phyloP scores from a whole-genome alignment of 2,329 filamentous ascomycete genomes.

The Tothia fuscella region DNA sequence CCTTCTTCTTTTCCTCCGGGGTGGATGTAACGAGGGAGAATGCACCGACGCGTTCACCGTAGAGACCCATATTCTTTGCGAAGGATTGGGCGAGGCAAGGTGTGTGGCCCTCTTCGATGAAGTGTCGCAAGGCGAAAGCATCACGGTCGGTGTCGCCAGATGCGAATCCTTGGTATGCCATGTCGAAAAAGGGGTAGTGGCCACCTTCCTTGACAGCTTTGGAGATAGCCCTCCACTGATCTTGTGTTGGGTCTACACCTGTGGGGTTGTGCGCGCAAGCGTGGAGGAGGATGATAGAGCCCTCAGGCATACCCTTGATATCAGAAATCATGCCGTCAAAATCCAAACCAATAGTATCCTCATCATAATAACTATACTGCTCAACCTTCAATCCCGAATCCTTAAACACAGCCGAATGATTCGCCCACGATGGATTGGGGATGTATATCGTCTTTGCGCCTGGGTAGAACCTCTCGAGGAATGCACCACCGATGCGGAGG shows the following conservation, averaged over 20 bases:
- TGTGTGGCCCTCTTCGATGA: conserved; percentile 83
- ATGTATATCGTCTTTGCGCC: conserved; percentile 93
- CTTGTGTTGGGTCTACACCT: conserved; percentile 80
- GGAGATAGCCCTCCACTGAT: conserved; percentile 90
- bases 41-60: conserved; percentile 93
- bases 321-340: conserved; percentile 88
- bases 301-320: conserved; percentile 75
- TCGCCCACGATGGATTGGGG: conserved; percentile 92
- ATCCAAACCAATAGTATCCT: conserved; percentile 95
- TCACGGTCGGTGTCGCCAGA: conserved; percentile 85
- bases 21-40: conserved; percentile 85
- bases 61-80: conserved; percentile 99
- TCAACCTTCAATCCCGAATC: conserved; percentile 83
- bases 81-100: conserved; percentile 86
- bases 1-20: conserved; percentile 82
- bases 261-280: conserved; percentile 98
- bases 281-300: conserved; percentile 86
- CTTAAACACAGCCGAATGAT: conserved; percentile 93
- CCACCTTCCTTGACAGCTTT: conserved; percentile 71
- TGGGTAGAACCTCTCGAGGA: conserved; percentile 84
- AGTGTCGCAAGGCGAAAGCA: conserved; percentile 86
- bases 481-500: conserved; percentile 85
- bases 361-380: conserved; percentile 98
- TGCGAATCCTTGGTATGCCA: conserved; percentile 98
- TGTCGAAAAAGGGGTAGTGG: conserved; percentile 97